phyloP scores from a whole-genome alignment of 345 rosid genomes.

The Hibiscus tridactylites region DNA sequence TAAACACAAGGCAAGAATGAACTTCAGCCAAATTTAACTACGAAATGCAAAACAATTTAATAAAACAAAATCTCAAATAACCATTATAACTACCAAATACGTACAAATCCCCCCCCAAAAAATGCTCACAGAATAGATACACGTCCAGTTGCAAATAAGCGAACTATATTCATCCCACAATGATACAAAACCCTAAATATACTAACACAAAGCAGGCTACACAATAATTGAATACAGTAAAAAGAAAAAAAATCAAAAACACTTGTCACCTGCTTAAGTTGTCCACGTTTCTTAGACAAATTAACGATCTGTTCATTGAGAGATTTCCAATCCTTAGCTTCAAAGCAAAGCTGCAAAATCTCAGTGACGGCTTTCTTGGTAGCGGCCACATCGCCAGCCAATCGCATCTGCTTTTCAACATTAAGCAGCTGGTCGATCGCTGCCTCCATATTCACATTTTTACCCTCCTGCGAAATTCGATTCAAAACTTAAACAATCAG shows the following conservation, averaged over 20 bases:
- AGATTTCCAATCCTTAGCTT: slow-evolving; percentile 77
- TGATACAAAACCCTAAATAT: background rate
- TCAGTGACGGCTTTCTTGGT: slow-evolving; percentile 73
- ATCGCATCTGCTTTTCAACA: slow-evolving; percentile 79
- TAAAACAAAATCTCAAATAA: no score
- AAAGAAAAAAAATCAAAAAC: background rate
- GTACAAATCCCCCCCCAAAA: background rate
- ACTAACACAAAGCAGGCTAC: background rate
- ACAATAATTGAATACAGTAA: background rate
- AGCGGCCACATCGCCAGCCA: slow-evolving; percentile 65
- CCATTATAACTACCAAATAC: background rate
- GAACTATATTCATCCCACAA: background rate
- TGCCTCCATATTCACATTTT: slow-evolving; percentile 34
- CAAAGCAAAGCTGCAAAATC: slow-evolving; percentile 73
- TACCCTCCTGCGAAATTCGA: slow-evolving; percentile 35
- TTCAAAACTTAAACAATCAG: background rate
- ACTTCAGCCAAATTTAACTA: background rate
- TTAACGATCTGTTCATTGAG: slow-evolving; percentile 68
- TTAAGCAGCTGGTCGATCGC: slow-evolving; percentile 62
- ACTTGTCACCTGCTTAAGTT: slow-evolving; percentile 68
- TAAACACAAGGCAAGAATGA: background rate
- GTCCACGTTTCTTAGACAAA: slow-evolving; percentile 81
- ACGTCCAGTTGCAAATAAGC: background rate
- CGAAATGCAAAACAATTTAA: background rate
- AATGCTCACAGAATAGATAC: background rate